These are phyloP conservation scores for Capronia epimyces DNA, from an alignment of 2,329 filamentous ascomycete genomes.

Conservation along the genomic window DNA sequence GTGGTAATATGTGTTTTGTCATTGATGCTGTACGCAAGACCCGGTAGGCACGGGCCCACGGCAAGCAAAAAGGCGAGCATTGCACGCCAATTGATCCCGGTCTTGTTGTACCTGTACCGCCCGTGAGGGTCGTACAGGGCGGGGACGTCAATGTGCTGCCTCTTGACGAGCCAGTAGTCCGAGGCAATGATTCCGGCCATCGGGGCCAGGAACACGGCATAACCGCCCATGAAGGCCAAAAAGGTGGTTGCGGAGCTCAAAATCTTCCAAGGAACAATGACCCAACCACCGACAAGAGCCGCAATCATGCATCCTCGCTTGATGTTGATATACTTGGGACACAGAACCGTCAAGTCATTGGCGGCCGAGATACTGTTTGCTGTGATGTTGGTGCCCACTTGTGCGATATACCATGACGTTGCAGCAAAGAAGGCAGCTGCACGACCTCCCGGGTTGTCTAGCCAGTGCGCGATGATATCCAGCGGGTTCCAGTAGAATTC, in stretches of 20 bases:
- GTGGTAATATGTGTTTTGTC: constrained; percentile 30
- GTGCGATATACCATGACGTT: constrained; percentile 50
- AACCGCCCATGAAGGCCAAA: constrained; percentile 37
- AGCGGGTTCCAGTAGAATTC: constrained; percentile 44
- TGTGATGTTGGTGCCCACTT: constrained; percentile 51
- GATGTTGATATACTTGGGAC: constrained; percentile 51
- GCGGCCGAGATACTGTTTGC: constrained; percentile 51
- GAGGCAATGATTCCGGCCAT: constrained; percentile 28
- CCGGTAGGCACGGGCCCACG: constrained; percentile 43
- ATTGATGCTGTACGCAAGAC: constrained; percentile 51
- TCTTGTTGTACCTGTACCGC: constrained; percentile 40
- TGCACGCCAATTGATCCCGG: constrained; percentile 51
- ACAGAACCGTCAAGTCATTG: constrained; percentile 50
- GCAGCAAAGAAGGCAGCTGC: constrained; percentile 48
- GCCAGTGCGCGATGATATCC: constrained; percentile 38
- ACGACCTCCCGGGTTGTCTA: constrained; percentile 30
- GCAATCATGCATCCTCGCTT: constrained; percentile 40
- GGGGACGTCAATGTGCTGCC: constrained; percentile 20
- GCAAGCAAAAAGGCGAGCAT: constrained; percentile 17
- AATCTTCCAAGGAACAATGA: constrained; percentile 46
- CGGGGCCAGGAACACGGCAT: constrained; percentile 31
- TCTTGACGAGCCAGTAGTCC: constrained; percentile 30
- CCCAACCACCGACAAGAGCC: constrained; percentile 41
- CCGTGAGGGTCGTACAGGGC: constrained; percentile 24
- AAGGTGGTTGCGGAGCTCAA: constrained; percentile 40